phyloP scores from a whole-genome alignment of 306 rosid species.

The Trichosanthes truncata region DNA sequence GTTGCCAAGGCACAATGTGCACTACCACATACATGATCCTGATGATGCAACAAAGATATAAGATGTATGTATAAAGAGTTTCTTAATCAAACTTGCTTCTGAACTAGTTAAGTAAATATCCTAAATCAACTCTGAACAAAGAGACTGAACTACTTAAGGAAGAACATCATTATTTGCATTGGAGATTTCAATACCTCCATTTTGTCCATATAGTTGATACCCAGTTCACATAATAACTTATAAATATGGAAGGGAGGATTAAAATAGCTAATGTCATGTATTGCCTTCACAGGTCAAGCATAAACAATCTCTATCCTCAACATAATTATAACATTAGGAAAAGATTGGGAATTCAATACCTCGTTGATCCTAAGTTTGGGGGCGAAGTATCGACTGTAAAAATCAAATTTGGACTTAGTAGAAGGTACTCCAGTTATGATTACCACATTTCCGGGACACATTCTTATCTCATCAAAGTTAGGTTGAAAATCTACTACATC shows the following conservation, averaged over 20 bases:
- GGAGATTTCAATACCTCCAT: neutral
- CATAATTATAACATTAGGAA: neutral
- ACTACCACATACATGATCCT: conserved; percentile 65
- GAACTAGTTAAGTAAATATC: neutral
- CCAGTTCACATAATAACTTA: neutral
- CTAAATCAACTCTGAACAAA: too few relatives aligned
- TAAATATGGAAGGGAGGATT: too few relatives aligned
- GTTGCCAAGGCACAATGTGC: conserved; percentile 59
- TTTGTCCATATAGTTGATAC: neutral
- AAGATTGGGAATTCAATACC: conserved; percentile 22
- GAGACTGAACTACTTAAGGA: too few relatives aligned
- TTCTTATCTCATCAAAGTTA: conserved; percentile 32
- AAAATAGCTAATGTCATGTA: neutral
- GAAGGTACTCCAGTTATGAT: conserved; percentile 46
- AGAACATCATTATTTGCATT: neutral
- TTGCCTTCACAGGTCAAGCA: neutral
- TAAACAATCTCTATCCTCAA: neutral
- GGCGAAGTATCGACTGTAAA: conserved; percentile 46
- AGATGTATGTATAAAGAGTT: neutral
- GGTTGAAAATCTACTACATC: conserved; percentile 46
- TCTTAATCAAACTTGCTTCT: neutral
- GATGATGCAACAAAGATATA: neutral
- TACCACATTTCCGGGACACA: conserved; percentile 48
- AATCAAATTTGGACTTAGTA: conserved; percentile 53
- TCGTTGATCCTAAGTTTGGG: conserved; percentile 56